phyloP scores from a whole-genome alignment of 805 yeast species.

The Spathaspora hagerdaliae region DNA sequence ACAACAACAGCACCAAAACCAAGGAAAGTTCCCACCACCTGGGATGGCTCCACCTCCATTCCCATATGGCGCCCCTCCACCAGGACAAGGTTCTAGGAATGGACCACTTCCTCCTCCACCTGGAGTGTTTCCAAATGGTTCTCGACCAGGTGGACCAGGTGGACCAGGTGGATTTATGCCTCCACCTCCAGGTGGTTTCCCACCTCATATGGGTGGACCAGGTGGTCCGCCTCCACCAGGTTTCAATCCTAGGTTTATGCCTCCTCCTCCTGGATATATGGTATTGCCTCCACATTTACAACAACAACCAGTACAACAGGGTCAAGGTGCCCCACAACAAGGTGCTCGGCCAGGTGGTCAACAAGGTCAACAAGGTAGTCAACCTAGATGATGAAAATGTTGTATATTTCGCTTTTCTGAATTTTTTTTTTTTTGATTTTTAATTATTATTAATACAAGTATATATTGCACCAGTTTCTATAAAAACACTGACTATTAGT shows the following conservation, averaged over 20 bases:
- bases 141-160: slow-evolving; percentile 10
- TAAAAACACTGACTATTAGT: too few relatives aligned
- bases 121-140: slow-evolving; percentile 34
- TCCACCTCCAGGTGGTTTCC: slow-evolving; percentile 13
- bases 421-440: neutral
- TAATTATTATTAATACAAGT: too few relatives aligned
- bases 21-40: neutral
- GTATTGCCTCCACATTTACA: slow-evolving; percentile 13
- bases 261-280: slow-evolving; percentile 13
- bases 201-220: slow-evolving; percentile 3
- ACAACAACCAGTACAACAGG: slow-evolving; percentile 13
- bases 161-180: slow-evolving; percentile 8
- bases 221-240: slow-evolving; percentile 9
- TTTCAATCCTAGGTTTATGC: slow-evolving; percentile 8
- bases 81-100: slow-evolving; percentile 12
- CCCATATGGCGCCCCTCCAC: slow-evolving; percentile 10
- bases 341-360: neutral
- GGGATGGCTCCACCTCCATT: neutral
- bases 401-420: neutral
- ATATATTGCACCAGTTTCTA: too few relatives aligned
- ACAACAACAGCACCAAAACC: slow-evolving; percentile 11
- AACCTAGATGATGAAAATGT: neutral
- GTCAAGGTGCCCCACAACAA: slow-evolving; percentile 12
- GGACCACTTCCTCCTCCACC: slow-evolving; percentile 21
- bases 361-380: slow-evolving; percentile 2